Evolutionary conservation across 768 basidiomycete species (phyloP).

Genomic region (Russula dissimulans): DNA sequence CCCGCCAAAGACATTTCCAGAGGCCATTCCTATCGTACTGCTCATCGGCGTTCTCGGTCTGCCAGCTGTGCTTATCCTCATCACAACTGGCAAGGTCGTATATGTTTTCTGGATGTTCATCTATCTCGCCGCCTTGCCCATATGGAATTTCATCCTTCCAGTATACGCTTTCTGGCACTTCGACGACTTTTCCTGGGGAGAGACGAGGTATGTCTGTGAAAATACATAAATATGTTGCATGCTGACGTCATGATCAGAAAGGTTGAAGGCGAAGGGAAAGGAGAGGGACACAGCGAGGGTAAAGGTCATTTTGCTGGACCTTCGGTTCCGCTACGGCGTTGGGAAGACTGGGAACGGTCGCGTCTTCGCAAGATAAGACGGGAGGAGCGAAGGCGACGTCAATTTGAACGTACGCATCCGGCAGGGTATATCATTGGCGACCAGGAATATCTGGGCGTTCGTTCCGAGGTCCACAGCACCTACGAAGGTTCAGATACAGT

Average conservation of each 20-base stretch:
- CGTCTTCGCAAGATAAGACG: constrained; percentile 83
- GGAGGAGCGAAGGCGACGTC: constrained; percentile 71
- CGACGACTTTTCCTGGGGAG: constrained; percentile 99
- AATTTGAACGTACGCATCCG: constrained; percentile 73
- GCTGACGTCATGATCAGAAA: constrained; percentile 44
- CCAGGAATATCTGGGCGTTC: constrained; percentile 52
- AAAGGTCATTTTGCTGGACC: constrained; percentile 41
- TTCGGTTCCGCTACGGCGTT: constrained; percentile 85
- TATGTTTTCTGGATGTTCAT: constrained; percentile 98
- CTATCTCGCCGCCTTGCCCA: constrained; percentile 83
- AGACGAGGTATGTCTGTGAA: constrained; percentile 65
- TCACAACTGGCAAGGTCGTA: constrained; percentile 90
- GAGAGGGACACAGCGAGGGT: constrained; percentile 65
- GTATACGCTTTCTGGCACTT: constrained; percentile 99
- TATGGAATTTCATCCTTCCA: constrained; percentile 94
- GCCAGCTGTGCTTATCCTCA: constrained; percentile 83
- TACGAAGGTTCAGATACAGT: constrained; percentile 75
- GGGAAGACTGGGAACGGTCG: constrained; percentile 99
- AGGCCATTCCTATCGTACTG: constrained; percentile 89
- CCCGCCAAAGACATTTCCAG: constrained; percentile 78
- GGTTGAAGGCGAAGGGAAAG: constrained; percentile 86
- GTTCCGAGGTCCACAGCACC: constrained; percentile 41
- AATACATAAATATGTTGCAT: background rate
- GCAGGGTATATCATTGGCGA: constrained; percentile 55
- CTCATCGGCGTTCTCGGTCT: constrained; percentile 88